Conservation (phyloP, 768 basidiomycete species). For the Leccinum broughii region DNA sequence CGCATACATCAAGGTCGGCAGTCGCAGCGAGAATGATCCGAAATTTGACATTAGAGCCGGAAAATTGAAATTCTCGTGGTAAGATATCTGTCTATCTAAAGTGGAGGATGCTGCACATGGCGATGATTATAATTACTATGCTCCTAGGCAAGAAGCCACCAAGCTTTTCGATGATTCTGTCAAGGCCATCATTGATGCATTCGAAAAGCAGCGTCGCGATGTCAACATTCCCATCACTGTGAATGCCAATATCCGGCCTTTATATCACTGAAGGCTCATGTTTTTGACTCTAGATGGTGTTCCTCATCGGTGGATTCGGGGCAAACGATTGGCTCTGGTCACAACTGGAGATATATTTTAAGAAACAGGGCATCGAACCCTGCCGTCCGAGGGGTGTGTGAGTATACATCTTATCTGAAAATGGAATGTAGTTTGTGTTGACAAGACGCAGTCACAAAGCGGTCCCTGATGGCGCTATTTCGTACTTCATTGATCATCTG, state of each 20-base stretch:
- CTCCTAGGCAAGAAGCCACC: constrained; percentile 35
- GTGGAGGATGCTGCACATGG: neutral
- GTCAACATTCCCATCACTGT: constrained; percentile 32
- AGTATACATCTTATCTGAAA: constrained; percentile 31
- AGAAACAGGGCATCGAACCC: constrained; percentile 38
- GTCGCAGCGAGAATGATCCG: constrained; percentile 32
- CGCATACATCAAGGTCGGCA: constrained; percentile 42
- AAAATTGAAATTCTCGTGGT: constrained; percentile 37
- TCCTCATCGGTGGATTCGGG: constrained; percentile 54
- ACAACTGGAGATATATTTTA: constrained; percentile 38
- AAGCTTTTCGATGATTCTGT: constrained; percentile 45
- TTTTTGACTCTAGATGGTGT: constrained; percentile 20
- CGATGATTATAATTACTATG: neutral
- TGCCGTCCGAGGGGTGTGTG: constrained; percentile 47
- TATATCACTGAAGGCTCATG: neutral
- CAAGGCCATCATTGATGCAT: constrained; percentile 29
- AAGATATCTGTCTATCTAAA: constrained; percentile 1
- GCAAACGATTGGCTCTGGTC: constrained; percentile 47
- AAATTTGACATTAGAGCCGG: constrained; percentile 34
- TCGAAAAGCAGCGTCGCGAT: constrained; percentile 28
- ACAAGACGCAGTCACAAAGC: constrained; percentile 36
- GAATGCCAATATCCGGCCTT: constrained; percentile 1
- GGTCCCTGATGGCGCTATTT: constrained; percentile 49
- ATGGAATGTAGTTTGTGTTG: neutral
- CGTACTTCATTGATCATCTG: constrained; percentile 41